Evolutionary conservation across 2,329 filamentous ascomycete genomes (phyloP).

Genomic region (Myrmaecium sp.): DNA sequence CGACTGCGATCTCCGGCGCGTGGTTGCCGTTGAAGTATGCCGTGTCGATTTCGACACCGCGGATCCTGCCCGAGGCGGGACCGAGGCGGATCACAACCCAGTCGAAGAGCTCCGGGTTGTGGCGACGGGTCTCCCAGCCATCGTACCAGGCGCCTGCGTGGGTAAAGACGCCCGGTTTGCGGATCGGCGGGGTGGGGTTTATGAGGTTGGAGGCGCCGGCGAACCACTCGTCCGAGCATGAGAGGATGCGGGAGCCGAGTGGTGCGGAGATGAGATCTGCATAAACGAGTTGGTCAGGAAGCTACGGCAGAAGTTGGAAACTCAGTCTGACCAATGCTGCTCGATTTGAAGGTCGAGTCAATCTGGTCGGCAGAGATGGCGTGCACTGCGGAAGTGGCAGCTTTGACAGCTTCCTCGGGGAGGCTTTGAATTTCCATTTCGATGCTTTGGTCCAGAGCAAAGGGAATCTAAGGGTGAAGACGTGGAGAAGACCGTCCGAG

Average conservation of each 20-base stretch:
- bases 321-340: slow-evolving; percentile 28
- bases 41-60: slow-evolving; percentile 65
- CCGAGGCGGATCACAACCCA: slow-evolving; percentile 43
- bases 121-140: slow-evolving; percentile 46
- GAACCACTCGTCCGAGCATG: slow-evolving; percentile 45
- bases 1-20: slow-evolving; percentile 60
- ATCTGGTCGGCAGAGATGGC: slow-evolving; percentile 31
- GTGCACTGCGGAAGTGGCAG: slow-evolving; percentile 11
- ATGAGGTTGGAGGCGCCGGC: slow-evolving; percentile 41
- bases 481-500: no score
- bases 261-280: slow-evolving; percentile 35
- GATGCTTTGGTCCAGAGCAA: no score
- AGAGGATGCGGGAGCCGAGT: slow-evolving; percentile 34
- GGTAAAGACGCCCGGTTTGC: slow-evolving; percentile 40
- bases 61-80: slow-evolving; percentile 51
- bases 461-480: no score
- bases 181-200: slow-evolving; percentile 37
- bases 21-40: slow-evolving; percentile 72
- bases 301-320: background rate
- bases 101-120: slow-evolving; percentile 40
- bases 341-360: slow-evolving; percentile 36
- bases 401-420: slow-evolving; percentile 14
- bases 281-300: background rate
- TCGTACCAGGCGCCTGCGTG: slow-evolving; percentile 48
- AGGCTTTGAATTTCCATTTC: slow-evolving; percentile 20